A percentile compares a stretch with the other conserved stretches of the same genome.
Evolutionary conservation across 768 basidiomycete genomes (phyloP).

Genomic region (Mycena galopus): DNA sequence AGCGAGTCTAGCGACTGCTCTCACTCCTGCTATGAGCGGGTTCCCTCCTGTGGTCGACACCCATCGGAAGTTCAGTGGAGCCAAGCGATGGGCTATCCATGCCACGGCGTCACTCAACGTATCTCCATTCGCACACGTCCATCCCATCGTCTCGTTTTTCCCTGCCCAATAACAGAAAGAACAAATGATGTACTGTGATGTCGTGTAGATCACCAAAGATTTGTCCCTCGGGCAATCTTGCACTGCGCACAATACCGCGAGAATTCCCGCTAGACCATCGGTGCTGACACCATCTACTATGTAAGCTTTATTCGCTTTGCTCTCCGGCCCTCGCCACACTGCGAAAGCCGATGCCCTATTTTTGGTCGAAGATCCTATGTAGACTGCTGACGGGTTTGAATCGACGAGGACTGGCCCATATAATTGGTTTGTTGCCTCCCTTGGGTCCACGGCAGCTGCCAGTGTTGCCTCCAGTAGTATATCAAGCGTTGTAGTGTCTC

Average conservation of each 20-base stretch:
- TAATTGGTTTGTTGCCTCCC: not conserved
- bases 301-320: not conserved
- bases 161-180: constrained; percentile 14
- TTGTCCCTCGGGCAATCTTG: not conserved
- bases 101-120: not conserved
- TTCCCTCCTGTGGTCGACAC: not conserved
- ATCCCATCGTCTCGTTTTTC: not conserved
- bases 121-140: not conserved
- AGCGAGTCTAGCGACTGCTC: not conserved
- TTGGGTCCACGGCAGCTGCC: not conserved
- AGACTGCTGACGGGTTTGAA: not conserved
- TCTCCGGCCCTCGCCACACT: not conserved
- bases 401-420: not conserved
- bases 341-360: not conserved
- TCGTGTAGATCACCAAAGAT: not conserved
- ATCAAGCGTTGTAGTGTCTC: not conserved
- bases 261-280: not conserved
- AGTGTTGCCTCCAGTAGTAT: not conserved
- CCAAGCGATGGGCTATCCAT: not conserved
- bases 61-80: not conserved
- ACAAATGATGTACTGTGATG: constrained; percentile 6
- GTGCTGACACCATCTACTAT: not conserved
- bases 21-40: too few species aligned
- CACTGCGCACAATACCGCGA: not conserved
- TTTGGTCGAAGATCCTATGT: not conserved